These are phyloP conservation scores for Fusarium devonianum DNA, from an alignment of 2,329 filamentous ascomycete genomes.

Conservation along the genomic window DNA sequence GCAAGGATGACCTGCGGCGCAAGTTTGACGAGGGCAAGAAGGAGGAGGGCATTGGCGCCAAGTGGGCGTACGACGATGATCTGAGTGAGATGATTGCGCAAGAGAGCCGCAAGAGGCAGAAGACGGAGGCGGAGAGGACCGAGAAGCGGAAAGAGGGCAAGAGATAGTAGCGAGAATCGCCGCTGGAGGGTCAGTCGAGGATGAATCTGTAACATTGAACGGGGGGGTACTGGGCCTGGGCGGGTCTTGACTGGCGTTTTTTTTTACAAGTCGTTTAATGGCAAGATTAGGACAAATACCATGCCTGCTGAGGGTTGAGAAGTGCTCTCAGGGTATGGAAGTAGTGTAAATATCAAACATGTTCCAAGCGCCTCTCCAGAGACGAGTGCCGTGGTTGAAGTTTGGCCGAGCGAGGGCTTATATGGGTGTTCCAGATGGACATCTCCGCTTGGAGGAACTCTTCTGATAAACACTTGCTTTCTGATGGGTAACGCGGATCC, in stretches of 20 bases:
- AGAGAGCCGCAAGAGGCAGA: slow-evolving; percentile 88
- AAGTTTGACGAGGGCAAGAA: slow-evolving; percentile 78
- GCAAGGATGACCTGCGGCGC: slow-evolving; percentile 81
- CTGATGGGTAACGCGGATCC: too few species aligned
- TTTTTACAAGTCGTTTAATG: slow-evolving; percentile 23
- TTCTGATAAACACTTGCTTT: too few species aligned
- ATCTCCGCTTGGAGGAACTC: neutral
- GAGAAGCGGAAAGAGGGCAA: slow-evolving; percentile 68
- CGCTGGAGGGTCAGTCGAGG: too few species aligned
- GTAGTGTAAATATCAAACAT: slow-evolving; percentile 38
- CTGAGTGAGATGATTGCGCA: slow-evolving; percentile 95
- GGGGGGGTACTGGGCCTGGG: slow-evolving; percentile 12
- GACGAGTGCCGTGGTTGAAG: neutral
- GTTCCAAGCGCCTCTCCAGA: neutral
- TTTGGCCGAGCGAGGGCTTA: neutral
- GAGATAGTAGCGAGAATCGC: slow-evolving; percentile 59
- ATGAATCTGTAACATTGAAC: slow-evolving; percentile 25
- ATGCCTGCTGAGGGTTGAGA: slow-evolving; percentile 28
- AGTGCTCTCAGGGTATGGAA: slow-evolving; percentile 1
- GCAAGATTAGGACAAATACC: slow-evolving; percentile 36
- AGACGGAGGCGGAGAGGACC: slow-evolving; percentile 82
- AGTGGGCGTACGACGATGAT: slow-evolving; percentile 84
- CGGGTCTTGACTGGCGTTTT: slow-evolving; percentile 36
- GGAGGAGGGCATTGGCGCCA: slow-evolving; percentile 71
- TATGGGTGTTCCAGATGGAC: neutral